Evolutionary conservation across 495 filamentous ascomycete genomes (phyloP).

Genomic region (Copromyces sp.): DNA sequence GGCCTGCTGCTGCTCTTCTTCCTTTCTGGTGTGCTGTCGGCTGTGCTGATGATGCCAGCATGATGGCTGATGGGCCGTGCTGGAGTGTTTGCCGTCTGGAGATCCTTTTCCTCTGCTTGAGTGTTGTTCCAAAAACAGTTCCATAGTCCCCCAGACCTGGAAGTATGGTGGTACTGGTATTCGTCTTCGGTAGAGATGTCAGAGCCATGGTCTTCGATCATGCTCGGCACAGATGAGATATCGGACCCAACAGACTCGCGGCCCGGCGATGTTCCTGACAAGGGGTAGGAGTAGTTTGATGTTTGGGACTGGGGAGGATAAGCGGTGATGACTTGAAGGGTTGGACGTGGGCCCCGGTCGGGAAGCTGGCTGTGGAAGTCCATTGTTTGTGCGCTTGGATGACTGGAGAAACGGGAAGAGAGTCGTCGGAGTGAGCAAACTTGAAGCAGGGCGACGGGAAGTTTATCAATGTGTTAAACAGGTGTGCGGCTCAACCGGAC

Average conservation of each 20-base stretch:
- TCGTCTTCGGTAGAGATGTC: conserved; percentile 23
- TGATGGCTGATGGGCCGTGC: not conserved
- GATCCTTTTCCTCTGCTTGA: not conserved
- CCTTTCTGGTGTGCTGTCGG: not conserved
- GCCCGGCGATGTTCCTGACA: not conserved
- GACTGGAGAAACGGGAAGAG: not conserved
- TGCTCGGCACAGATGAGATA: conserved; percentile 13
- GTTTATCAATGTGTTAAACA: not conserved
- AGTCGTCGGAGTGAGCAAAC: not conserved
- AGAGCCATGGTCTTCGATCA: conserved; percentile 22
- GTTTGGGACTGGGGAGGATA: conserved; percentile 1
- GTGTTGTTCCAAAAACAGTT: conserved; percentile 14
- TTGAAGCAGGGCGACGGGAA: not conserved
- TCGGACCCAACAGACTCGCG: conserved; percentile 18
- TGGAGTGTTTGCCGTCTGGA: conserved; percentile 4
- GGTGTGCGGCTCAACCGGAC: not conserved
- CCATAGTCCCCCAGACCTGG: conserved; percentile 9
- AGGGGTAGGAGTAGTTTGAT: not conserved
- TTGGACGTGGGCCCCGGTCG: not conserved
- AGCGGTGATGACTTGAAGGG: not conserved
- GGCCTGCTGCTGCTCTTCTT: not conserved
- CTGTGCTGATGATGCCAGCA: not conserved
- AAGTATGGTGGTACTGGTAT: conserved; percentile 9
- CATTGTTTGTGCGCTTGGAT: not conserved
- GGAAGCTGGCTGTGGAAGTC: not conserved